phyloP scores from a whole-genome alignment of 108 stramenopile species.

The Pseudonitzschia multiseries region DNA sequence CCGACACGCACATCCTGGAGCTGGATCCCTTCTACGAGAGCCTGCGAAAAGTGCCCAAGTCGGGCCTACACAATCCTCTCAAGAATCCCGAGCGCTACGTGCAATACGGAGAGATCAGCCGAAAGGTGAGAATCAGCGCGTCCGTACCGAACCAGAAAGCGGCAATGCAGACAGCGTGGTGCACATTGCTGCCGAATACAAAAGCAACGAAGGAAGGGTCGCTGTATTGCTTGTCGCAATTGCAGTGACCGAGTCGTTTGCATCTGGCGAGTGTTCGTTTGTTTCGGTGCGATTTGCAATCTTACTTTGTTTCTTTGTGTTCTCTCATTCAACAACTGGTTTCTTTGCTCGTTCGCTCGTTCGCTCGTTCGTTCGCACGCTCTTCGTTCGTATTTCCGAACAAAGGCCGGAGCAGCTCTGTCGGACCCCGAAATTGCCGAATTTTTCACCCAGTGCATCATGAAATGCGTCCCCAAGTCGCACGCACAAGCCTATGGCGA shows the following conservation, averaged over 20 bases:
- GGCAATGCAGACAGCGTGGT: no score
- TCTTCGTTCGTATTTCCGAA: neutral
- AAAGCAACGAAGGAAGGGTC: neutral
- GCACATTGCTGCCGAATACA: no score
- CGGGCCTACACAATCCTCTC: constrained; percentile 83
- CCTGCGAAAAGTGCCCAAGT: constrained; percentile 67
- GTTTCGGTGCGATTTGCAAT: neutral
- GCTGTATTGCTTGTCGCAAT: neutral
- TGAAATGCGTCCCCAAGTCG: constrained; percentile 93
- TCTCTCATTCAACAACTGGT: no score
- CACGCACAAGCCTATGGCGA: constrained; percentile 92
- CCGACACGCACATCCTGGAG: constrained; percentile 72
- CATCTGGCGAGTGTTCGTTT: neutral
- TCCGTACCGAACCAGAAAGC: neutral
- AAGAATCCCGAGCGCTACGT: constrained; percentile 92
- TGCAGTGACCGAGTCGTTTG: neutral
- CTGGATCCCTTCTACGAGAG: constrained; percentile 79
- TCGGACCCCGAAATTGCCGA: constrained; percentile 76
- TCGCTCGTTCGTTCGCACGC: no score
- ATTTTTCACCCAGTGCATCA: constrained; percentile 89
- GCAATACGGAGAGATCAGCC: constrained; percentile 81
- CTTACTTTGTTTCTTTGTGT: no score
- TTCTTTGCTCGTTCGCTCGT: no score
- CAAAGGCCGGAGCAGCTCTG: constrained; percentile 73
- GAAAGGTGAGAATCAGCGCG: constrained; percentile 61